Conservation (phyloP, 2,329 filamentous ascomycete genomes). For the Xylaria hypoxylon region DNA sequence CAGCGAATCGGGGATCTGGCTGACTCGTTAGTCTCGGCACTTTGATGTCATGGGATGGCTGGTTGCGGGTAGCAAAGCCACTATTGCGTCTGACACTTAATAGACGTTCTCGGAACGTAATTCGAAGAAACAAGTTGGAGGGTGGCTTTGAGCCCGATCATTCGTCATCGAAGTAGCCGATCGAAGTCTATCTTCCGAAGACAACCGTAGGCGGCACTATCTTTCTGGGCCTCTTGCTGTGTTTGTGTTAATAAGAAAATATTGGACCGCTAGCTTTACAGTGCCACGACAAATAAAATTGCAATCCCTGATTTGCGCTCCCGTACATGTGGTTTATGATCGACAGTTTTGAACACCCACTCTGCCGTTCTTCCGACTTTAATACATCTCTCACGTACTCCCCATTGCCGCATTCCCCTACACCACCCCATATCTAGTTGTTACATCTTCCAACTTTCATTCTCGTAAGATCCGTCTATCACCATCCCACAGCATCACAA, state of each 20-base stretch:
- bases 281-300: constrained; percentile 22
- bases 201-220: constrained; percentile 8
- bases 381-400: constrained; percentile 14
- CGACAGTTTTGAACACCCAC: constrained; percentile 26
- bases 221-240: too few relatives aligned
- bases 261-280: constrained; percentile 10
- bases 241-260: constrained; percentile 8
- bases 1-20: constrained; percentile 30
- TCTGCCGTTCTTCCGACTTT: constrained; percentile 20
- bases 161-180: constrained; percentile 36
- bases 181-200: constrained; percentile 10
- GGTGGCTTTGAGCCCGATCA: constrained; percentile 25
- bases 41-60: constrained; percentile 40
- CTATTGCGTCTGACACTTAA: constrained; percentile 15
- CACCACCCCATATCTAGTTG: constrained; percentile 1
- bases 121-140: constrained; percentile 14
- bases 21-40: constrained; percentile 36
- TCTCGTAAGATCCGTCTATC: constrained; percentile 2
- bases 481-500: constrained; percentile 11
- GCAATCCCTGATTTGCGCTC: constrained; percentile 17
- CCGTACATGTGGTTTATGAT: constrained; percentile 30
- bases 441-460: constrained; percentile 4
- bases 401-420: not conserved
- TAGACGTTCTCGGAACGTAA: constrained; percentile 8
- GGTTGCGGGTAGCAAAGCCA: constrained; percentile 29